A percentile compares a stretch with the other conserved stretches of the same genome.
phyloP scores from a whole-genome alignment of 495 filamentous ascomycete genomes.

The Penicillium cataractarum region DNA sequence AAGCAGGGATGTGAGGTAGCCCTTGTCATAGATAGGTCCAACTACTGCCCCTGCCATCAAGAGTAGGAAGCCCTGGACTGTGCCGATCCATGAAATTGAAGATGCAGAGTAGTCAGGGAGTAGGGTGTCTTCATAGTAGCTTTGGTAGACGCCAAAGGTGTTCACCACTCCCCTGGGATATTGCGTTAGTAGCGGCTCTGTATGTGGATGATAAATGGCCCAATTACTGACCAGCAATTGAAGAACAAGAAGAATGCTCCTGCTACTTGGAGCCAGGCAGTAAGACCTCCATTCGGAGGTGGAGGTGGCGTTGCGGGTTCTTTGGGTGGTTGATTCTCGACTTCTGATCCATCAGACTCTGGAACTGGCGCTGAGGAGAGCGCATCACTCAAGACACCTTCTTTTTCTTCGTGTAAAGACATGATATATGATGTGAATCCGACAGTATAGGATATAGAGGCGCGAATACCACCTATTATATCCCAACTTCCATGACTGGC shows the following conservation, averaged over 20 bases:
- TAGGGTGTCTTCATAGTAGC: slow-evolving; percentile 42
- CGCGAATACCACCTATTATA: neutral
- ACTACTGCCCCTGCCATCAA: slow-evolving; percentile 43
- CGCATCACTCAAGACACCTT: neutral
- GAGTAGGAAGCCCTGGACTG: slow-evolving; percentile 47
- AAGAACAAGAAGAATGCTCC: slow-evolving; percentile 33
- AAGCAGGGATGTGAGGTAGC: slow-evolving; percentile 42
- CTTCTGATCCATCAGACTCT: neutral
- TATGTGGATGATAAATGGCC: neutral
- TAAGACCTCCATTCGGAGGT: slow-evolving; percentile 13
- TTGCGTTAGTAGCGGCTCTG: neutral
- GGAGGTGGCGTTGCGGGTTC: slow-evolving; percentile 2
- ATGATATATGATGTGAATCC: neutral
- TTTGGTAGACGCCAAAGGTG: slow-evolving; percentile 53
- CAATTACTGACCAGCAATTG: slow-evolving; percentile 14
- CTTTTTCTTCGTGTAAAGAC: neutral
- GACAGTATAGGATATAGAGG: neutral
- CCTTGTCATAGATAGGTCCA: slow-evolving; percentile 49
- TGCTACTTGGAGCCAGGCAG: slow-evolving; percentile 17
- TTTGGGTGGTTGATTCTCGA: neutral
- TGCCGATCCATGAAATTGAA: slow-evolving; percentile 52
- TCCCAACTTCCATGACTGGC: neutral
- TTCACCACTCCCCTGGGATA: slow-evolving; percentile 44
- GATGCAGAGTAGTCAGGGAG: slow-evolving; percentile 35
- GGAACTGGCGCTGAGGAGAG: neutral